Percentiles rank a stretch among this genome's conserved stretches.
phyloP scores from a whole-genome alignment of 2,329 filamentous ascomycete species.

The Colletotrichum sp. region DNA sequence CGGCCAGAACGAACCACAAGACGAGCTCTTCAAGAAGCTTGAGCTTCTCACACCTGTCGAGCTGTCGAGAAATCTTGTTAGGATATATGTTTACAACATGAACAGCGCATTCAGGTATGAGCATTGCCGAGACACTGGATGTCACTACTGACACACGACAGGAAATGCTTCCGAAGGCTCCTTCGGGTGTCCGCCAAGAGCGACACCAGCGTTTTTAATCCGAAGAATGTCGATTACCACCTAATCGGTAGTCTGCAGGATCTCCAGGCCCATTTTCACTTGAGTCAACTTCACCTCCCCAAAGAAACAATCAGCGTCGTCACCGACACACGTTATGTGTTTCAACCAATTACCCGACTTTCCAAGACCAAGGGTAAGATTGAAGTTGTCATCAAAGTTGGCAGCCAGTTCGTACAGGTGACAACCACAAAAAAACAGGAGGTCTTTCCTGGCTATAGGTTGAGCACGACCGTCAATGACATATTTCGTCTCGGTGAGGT shows the following conservation, averaged over 20 bases:
- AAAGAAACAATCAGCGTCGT: constrained; percentile 74
- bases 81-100: constrained; percentile 76
- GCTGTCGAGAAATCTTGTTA: constrained; percentile 60
- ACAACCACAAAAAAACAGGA: constrained; percentile 74
- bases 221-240: constrained; percentile 69
- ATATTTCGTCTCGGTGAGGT: constrained; percentile 72
- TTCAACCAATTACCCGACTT: constrained; percentile 67
- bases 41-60: constrained; percentile 68
- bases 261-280: constrained; percentile 69
- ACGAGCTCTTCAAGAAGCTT: constrained; percentile 68
- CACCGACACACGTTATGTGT: constrained; percentile 68
- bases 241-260: constrained; percentile 70
- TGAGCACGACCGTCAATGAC: constrained; percentile 71
- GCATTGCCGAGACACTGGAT: background rate
- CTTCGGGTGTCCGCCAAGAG: constrained; percentile 66
- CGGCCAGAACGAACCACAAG: constrained; percentile 69
- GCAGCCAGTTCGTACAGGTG: constrained; percentile 72
- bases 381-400: constrained; percentile 71
- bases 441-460: constrained; percentile 64
- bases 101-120: constrained; percentile 69
- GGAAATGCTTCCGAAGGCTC: constrained; percentile 69
- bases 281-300: constrained; percentile 69
- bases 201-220: constrained; percentile 68
- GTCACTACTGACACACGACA: constrained; percentile 24
- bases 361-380: constrained; percentile 75